Evolutionary conservation across 2,329 filamentous ascomycete species (phyloP), one percentile per base, ranked within the genome.

Genomic region (Aureobasidium sp.): DNA sequence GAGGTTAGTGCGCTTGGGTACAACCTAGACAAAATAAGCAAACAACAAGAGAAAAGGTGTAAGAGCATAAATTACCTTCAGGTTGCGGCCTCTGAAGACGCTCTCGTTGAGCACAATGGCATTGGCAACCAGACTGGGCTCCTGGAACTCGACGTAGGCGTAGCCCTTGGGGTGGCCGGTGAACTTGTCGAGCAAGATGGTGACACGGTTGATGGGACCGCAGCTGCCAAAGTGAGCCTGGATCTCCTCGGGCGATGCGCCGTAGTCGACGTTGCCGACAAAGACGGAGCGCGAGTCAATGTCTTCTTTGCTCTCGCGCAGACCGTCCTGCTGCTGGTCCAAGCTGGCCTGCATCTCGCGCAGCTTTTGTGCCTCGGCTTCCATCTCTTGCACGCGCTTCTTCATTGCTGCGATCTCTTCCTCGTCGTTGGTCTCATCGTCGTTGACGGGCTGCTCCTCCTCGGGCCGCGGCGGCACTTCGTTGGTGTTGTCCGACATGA

Each of bases 161-260:
- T 99, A 99, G 67, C 94, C 94, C 82, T 99, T 99, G n/a, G 94
- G 94, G 81, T 97, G 92, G 66, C 94, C 94, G 12, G 92, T 96
- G 73, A 97, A 97, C 80, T 99, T 99, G 79, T 99, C 94, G 69
- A 99, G 80, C 68, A 99, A 80, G 68, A 99, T 99, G 1, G 94
- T 99, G 64, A 99, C 94, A 64, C 94, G 88, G 77, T 99, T 99
- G 81, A 99, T 99, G 68, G 89, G 91, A 64, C 94, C 94, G 71
- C 91, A 96, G 80, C 87, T 95, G 81, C 96, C 91, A 79, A 99
- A 99, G 73, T 99, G 94, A 64, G 91, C 90, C 80, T 99, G 94
- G 64, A 99, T 94, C 79, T 99, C 94, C 78, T 99, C 94, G 2
- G 94, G 94, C 31, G 91, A 95, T 25, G 93, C 92, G 65, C 90